Base-by-base conservation (phyloP, 1,284 basidiomycete species). In the Ganoderma boninense region DNA sequence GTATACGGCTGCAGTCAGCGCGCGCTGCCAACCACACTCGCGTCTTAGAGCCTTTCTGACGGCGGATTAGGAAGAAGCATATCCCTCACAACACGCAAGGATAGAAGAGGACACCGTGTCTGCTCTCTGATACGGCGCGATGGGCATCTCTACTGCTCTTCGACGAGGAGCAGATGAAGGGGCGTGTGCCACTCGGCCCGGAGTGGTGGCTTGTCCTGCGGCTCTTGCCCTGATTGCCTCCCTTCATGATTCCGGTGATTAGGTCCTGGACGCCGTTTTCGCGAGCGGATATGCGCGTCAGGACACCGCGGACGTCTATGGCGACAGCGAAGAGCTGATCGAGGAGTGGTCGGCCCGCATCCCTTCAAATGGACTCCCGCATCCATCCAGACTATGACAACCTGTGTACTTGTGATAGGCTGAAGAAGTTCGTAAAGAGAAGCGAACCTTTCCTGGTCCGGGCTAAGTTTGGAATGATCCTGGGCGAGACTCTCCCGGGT, bases 381-480 rank as follows among this genome's bases (percentile, higher is more conserved):
- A 35, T 11, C 46, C 18, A 23, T 16, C 32, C 14, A 26, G 3
- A 23, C 20, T 18, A 29, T 57, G 54, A 57, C 29, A 3, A 16
- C 4, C 32, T 6, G 49, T 11, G 8, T 10, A 26, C 23, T 23
- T 18, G 23, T 56, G 11, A 10, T 29, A 80, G 80, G 82, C 81
- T 84, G n/a, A 73, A 81, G 69, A 77, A 77, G 26, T 23, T 7
- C 23, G 26, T 2, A 5, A 54, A 56, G 54, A 26, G 26, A 26
- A 29, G 40, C 8, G 49, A 38, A 57, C 82, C 87, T 52, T 87
- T 87, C 77, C 80, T 87, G 2, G 84, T 83, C 29, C 29, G 29
- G 0, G 86, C 85, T 66, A 87, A 86, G 75, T 84, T 84, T 54
- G 83, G 82, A n/a, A 2, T 80, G 57, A 42, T 63, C 14, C 4